A percentile compares a stretch with the other conserved stretches of the same genome.
Conservation (phyloP, 2,329 filamentous ascomycete species). For the Cladosporium colombiae region DNA sequence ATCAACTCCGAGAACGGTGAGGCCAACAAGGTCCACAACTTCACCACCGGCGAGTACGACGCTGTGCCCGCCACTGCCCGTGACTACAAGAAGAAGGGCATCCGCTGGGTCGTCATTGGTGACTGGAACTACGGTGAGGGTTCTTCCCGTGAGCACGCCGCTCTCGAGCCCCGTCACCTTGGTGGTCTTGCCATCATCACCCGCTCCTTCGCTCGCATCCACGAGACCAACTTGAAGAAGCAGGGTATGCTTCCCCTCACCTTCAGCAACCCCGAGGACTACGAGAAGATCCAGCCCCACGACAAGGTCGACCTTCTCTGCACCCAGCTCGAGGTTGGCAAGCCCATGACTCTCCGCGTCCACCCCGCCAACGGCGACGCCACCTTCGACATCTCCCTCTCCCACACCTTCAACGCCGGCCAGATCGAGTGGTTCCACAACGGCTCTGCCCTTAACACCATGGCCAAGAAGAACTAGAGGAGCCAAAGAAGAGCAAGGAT, state of each 20-base stretch:
- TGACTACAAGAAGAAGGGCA: conserved; percentile 97
- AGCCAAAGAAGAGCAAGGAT: conserved; percentile 18
- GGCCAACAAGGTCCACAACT: conserved; percentile 97
- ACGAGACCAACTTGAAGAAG: conserved; percentile 99
- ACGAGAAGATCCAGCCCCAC: conserved; percentile 92
- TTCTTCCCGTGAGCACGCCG: conserved; percentile 95
- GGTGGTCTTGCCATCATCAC: conserved; percentile 96
- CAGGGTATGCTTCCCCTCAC: conserved; percentile 99
- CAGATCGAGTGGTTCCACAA: conserved; percentile 99
- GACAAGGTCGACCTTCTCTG: conserved; percentile 88
- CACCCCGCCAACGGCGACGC: conserved; percentile 81
- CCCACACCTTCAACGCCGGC: conserved; percentile 96
- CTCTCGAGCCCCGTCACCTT: conserved; percentile 94
- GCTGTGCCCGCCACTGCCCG: conserved; percentile 91
- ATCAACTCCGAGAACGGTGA: conserved; percentile 94
- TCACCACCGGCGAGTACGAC: conserved; percentile 77
- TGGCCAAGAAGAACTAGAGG: conserved; percentile 69
- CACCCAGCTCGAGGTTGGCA: conserved; percentile 87
- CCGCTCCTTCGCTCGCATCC: conserved; percentile 95
- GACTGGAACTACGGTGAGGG: conserved; percentile 99
- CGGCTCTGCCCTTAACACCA: conserved; percentile 95
- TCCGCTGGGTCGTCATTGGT: conserved; percentile 96
- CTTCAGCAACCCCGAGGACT: conserved; percentile 91
- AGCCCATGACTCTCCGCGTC: conserved; percentile 88
- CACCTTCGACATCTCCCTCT: conserved; percentile 78